Conservation (phyloP, 2,329 filamentous ascomycete species). For the Hymenoscyphus fraxineus region DNA sequence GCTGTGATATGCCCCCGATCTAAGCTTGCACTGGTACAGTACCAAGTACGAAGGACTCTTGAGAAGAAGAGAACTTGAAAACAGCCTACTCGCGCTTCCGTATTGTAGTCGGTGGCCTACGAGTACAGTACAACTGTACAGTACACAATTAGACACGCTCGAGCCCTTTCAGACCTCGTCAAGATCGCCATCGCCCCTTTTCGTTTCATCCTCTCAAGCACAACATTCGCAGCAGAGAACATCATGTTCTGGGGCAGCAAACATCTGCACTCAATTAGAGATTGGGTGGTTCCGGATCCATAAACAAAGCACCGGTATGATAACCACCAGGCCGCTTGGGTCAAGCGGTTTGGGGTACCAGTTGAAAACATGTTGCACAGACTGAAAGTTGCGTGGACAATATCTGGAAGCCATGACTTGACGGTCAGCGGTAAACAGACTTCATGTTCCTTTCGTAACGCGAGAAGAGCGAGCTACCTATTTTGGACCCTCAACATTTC, state of each 20-base stretch:
- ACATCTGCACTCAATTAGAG: neutral
- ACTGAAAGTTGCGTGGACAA: neutral
- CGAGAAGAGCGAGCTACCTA: too few species aligned
- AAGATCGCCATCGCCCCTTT: neutral
- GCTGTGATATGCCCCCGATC: neutral
- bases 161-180: neutral
- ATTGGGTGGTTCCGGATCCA: neutral
- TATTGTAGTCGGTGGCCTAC: too few species aligned
- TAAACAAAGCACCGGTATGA: neutral
- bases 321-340: neutral
- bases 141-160: neutral
- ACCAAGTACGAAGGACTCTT: neutral
- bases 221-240: neutral
- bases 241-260: neutral
- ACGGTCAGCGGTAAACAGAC: too few species aligned
- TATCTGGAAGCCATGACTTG: too few species aligned
- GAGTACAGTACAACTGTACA: too few species aligned
- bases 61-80: neutral
- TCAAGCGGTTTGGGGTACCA: too few species aligned
- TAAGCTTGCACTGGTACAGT: neutral
- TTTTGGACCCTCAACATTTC: too few species aligned
- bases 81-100: neutral
- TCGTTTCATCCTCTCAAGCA: neutral
- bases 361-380: neutral
- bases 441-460: neutral